Base-by-base conservation (phyloP, 2,329 filamentous ascomycete species). In the Thermomyces lanuginosus region DNA sequence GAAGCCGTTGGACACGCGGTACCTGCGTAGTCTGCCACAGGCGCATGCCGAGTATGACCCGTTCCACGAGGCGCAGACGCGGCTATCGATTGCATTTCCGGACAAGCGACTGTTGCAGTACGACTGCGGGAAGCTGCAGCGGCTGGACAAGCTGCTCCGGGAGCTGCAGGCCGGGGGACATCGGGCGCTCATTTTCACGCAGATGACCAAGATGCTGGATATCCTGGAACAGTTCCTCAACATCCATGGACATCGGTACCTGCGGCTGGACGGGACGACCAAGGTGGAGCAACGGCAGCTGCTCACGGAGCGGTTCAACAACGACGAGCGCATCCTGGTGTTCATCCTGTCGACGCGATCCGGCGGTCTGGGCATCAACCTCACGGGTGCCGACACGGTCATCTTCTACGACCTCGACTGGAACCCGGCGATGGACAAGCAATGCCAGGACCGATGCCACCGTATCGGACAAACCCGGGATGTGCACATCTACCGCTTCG, bases 361-460 rank as follows among this genome's bases (percentile, higher is more conserved):
- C 0, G 89, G 89, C 39, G 89, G 89, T 29, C 63, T 98, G 1
- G 89, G 89, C 31, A 92, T 98, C 59, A 98, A 98, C 43, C 64
- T 98, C 22, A 95, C 86, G 0, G 89, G 89, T 25, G 89, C 89
- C 4, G 89, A 95, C 50, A 92, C 84, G 0, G 89, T 98, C 43
- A 93, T 98, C 39, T 98, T 98, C 53, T 98, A 95, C 55, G 89
- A 98, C 45, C 74, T 95, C 33, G 89, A 98, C 49, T 98, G 91
- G 91, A 98, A 98, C 44, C 89, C 89, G 0, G 89, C 91, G 27
- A 98, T 98, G 89, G 89, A 98, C 60, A 92, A 92, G 53, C 89
- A 98, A 53, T 98, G 89, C 44, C 91, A 98, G 56, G 91, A 98
- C 50, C 72, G 89, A 43, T 91, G 82, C 43, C 89, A 98, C 56